Evolutionary conservation across 2,329 filamentous ascomycete genomes (phyloP).

Genomic region (Fusarium luffae): DNA sequence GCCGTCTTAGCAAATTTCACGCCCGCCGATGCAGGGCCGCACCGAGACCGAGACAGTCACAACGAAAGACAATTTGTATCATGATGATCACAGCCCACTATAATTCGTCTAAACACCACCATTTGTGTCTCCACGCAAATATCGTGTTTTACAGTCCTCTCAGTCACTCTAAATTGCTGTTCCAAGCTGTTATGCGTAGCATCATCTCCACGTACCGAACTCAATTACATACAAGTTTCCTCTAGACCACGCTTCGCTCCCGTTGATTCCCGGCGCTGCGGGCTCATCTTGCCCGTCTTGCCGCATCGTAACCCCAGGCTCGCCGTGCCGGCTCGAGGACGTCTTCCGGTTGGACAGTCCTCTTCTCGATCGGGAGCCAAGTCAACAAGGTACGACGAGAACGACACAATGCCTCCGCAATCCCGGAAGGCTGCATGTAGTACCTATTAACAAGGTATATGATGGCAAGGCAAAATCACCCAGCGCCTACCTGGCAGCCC

Average conservation of each 20-base stretch:
- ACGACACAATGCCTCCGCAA: conserved; percentile 28
- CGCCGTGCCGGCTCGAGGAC: conserved; percentile 36
- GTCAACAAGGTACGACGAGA: conserved; percentile 24
- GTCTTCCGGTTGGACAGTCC: conserved; percentile 42
- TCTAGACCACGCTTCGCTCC: conserved; percentile 18
- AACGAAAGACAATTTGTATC: conserved; percentile 3
- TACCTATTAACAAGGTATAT: conserved; percentile 1
- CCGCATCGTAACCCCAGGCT: conserved; percentile 25
- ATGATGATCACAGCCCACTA: conserved; percentile 12
- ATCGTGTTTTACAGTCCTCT: background rate
- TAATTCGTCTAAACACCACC: background rate
- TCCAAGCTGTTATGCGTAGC: conserved; percentile 11
- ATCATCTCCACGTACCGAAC: conserved; percentile 22
- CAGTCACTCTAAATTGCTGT: background rate
- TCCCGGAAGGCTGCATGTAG: conserved; percentile 36
- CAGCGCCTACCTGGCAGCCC: background rate
- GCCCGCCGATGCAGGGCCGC: conserved; percentile 38
- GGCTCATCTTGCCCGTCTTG: conserved; percentile 32
- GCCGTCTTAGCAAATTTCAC: conserved; percentile 29
- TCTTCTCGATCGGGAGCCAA: conserved; percentile 36
- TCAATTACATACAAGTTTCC: conserved; percentile 17
- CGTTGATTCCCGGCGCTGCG: conserved; percentile 42
- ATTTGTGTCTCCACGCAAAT: conserved; percentile 10
- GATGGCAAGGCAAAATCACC: conserved; percentile 3
- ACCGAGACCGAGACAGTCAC: conserved; percentile 31